Evolutionary conservation across 257 asterid species (phyloP).

Genomic region (Primulina tabacum): DNA sequence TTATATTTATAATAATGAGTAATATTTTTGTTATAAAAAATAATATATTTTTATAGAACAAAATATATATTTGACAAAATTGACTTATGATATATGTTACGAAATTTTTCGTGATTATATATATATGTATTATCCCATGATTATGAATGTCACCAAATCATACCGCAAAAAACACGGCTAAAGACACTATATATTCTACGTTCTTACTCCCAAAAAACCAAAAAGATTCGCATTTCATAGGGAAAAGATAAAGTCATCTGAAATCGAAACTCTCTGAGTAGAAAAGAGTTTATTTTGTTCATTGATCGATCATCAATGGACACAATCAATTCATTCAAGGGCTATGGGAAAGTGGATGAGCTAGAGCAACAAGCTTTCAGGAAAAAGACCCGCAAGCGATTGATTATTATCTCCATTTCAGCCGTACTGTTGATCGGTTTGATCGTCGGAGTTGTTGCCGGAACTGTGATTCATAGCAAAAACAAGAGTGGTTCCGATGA

Average conservation of each 20-base stretch:
- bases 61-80: no score
- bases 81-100: no score
- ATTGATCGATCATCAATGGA: constrained; percentile 26
- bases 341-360: constrained; percentile 48
- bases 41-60: no score
- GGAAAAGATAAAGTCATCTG: no score
- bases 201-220: neutral
- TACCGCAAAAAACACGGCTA: neutral
- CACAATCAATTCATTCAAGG: constrained; percentile 43
- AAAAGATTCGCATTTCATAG: no score
- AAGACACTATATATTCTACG: neutral
- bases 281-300: no score
- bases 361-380: constrained; percentile 36
- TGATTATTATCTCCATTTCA: constrained; percentile 33
- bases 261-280: no score
- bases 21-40: no score
- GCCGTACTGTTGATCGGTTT: constrained; percentile 23
- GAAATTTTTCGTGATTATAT: no score
- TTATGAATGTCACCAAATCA: neutral
- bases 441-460: constrained; percentile 36
- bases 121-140: neutral
- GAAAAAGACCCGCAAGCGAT: constrained; percentile 36
- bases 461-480: constrained; percentile 33
- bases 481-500: constrained; percentile 7
- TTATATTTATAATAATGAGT: no score